Percentiles rank a stretch among this genome's conserved stretches.
These are phyloP conservation scores for Fusarium sp. DNA, from an alignment of 2,329 filamentous ascomycete genomes.

Conservation along the genomic window DNA sequence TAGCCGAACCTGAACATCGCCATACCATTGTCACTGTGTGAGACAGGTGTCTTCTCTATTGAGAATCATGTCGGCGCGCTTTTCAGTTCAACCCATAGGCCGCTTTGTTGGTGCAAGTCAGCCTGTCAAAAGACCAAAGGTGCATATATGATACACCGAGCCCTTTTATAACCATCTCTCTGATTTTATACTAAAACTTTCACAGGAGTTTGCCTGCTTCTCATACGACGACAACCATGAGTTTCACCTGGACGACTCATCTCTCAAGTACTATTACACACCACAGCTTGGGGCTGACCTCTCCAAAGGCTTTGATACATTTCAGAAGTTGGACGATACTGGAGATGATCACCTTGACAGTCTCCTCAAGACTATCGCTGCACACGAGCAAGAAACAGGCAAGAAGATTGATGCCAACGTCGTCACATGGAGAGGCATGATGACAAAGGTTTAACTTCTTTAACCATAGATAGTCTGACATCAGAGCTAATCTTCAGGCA, in stretches of 20 bases:
- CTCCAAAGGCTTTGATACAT: constrained; percentile 82
- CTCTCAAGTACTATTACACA: constrained; percentile 89
- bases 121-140: constrained; percentile 80
- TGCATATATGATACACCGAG: constrained; percentile 50
- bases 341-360: constrained; percentile 90
- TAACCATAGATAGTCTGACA: not conserved
- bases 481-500: constrained; percentile 13
- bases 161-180: not conserved
- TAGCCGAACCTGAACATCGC: not conserved
- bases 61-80: constrained; percentile 54
- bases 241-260: constrained; percentile 81
- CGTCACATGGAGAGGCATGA: constrained; percentile 96
- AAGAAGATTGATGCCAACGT: constrained; percentile 80
- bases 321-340: constrained; percentile 84
- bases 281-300: constrained; percentile 78
- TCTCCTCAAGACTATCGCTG: constrained; percentile 79
- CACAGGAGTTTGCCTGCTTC: constrained; percentile 88
- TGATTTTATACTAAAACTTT: constrained; percentile 8
- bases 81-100: constrained; percentile 75
- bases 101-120: constrained; percentile 76
- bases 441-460: constrained; percentile 81
- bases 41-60: not conserved
- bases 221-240: constrained; percentile 89
- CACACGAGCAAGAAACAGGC: constrained; percentile 76
- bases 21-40: not conserved